Percentiles rank a stretch among this genome's conserved stretches.
phyloP scores from a whole-genome alignment of 495 filamentous ascomycete species.

The Pseudoneurospora amorphoporcata region DNA sequence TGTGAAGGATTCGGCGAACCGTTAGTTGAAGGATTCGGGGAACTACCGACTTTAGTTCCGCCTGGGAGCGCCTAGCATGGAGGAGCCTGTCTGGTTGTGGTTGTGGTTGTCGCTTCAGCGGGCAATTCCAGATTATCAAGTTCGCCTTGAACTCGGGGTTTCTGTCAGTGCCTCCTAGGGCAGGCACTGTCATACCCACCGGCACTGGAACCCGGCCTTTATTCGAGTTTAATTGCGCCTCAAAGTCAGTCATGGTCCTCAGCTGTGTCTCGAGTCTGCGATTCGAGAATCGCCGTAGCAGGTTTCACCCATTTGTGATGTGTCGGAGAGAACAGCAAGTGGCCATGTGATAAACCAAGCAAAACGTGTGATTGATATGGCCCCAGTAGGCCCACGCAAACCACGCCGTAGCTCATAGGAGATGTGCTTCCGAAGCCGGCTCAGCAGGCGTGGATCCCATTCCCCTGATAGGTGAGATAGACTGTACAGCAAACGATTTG shows the following conservation, averaged over 20 bases:
- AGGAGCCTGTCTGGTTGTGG: neutral
- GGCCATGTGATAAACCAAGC: neutral
- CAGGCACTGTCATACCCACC: neutral
- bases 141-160: neutral
- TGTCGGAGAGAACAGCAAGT: neutral
- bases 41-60: neutral
- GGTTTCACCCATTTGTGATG: neutral
- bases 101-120: neutral
- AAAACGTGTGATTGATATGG: neutral
- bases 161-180: neutral
- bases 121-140: neutral
- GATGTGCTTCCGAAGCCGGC: neutral
- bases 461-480: neutral
- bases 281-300: neutral
- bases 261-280: neutral
- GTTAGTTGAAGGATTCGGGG: neutral
- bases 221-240: neutral
- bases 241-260: neutral
- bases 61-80: neutral
- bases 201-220: neutral
- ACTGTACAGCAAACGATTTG: neutral
- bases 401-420: neutral
- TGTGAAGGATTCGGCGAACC: neutral
- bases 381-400: neutral
- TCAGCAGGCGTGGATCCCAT: neutral